Evolutionary conservation across 768 basidiomycete species (phyloP), one percentile per base, ranked within the genome.

Genomic region (Scleroderma bovista): DNA sequence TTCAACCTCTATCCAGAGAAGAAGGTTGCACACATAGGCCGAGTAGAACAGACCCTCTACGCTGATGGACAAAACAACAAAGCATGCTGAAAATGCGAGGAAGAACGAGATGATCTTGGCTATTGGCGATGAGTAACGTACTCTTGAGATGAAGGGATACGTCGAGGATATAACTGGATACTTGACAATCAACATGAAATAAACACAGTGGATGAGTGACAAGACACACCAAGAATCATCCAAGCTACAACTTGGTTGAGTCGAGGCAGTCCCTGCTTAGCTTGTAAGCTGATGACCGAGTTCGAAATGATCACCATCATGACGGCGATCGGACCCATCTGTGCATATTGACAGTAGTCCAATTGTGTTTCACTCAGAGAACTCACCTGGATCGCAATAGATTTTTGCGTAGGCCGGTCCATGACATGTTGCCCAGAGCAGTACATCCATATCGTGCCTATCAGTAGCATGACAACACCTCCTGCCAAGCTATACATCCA

Each of bases 41-140:
- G 79, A 70, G 57, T 83, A 91, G 65, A 93, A 93, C 13, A 91
- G 71, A 0, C 84, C 86, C 60, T 93, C 91, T 20, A 84, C 79
- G 51, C 85, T 86, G 63, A 92, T 87, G 3, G 90, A 88, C 16
- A 93, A 74, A 33, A 90, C 75, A 32, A 90, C 74, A 52, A 92
- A 93, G 58, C 81, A 84, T 3, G 83, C 83, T 0, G 80, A 78
- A 53, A 91, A 86, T 6, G 81, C 80, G 40, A 89, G 75, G 63
- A 87, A 87, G 58, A 81, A 79, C 24, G 74, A 72, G 29, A 84
- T 65, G 13, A 85, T 70, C 57, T 77, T 83, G 1, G 80, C 76
- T 45, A 66, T 64, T 2, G 75, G 66, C 5, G 66, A 73, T 22
- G 65, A 65, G 51, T 73, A 67, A 31, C 63, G 52, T 40, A 57